phyloP scores from a whole-genome alignment of 169 alveolate genomes.

The Prorocentrum cordatum region DNA sequence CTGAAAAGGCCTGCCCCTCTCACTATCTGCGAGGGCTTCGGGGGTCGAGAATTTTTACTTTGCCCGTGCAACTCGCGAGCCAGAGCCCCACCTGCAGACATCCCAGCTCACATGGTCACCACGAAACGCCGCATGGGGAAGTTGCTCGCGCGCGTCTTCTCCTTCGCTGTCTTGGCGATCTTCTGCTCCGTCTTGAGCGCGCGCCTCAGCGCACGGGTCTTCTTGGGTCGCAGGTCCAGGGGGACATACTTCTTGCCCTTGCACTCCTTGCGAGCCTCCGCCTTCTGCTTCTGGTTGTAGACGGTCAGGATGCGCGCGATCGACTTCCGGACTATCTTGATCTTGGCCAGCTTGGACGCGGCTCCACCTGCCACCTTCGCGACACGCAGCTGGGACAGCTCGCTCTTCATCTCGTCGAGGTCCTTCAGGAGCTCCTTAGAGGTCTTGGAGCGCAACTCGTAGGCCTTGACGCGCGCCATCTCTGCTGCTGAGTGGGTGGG shows the following conservation, averaged over 20 bases:
- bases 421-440: conserved; percentile 83
- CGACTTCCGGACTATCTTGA: conserved; percentile 84
- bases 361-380: conserved; percentile 87
- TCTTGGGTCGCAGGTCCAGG: conserved; percentile 84
- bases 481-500: too few species aligned
- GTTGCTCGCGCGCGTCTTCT: conserved; percentile 26
- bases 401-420: conserved; percentile 86
- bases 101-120: conserved; percentile 16
- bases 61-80: too few species aligned
- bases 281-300: conserved; percentile 84
- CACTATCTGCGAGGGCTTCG: too few species aligned
- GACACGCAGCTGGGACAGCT: conserved; percentile 85
- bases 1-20: too few species aligned
- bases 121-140: conserved; percentile 23
- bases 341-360: conserved; percentile 84
- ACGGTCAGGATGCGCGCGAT: conserved; percentile 91
- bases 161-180: conserved; percentile 33
- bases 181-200: conserved; percentile 83
- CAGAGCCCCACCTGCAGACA: too few species aligned
- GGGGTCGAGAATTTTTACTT: too few species aligned
- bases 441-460: conserved; percentile 83
- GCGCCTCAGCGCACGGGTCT: conserved; percentile 86
- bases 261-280: conserved; percentile 79
- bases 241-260: conserved; percentile 78
- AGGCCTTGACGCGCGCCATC: conserved; percentile 83